Percentiles rank a stretch among this genome's conserved stretches.
These are phyloP conservation scores for Orbilia blumenaviensis DNA, from an alignment of 2,329 filamentous ascomycete species.

Conservation along the genomic window DNA sequence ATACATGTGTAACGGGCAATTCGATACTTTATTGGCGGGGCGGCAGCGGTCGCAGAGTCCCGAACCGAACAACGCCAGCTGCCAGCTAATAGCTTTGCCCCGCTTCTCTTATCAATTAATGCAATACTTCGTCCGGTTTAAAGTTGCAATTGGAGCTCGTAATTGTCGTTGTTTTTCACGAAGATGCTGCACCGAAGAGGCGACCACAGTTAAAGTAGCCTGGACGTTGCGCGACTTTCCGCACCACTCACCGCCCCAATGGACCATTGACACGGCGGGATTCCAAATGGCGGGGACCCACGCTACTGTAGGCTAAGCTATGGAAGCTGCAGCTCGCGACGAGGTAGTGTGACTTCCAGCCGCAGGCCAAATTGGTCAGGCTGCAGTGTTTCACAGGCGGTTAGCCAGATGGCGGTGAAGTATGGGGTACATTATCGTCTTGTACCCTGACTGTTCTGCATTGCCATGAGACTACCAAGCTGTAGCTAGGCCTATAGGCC, in stretches of 20 bases:
- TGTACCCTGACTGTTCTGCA: conserved; percentile 21
- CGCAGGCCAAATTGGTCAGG: conserved; percentile 25
- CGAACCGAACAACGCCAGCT: conserved; percentile 31
- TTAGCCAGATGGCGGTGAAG: conserved; percentile 10
- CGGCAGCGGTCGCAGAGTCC: conserved; percentile 24
- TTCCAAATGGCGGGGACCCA: conserved; percentile 26
- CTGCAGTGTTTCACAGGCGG: conserved; percentile 46
- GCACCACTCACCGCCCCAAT: conserved; percentile 1
- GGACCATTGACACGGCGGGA: conserved; percentile 10
- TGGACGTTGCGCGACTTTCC: conserved; percentile 44
- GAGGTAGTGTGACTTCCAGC: conserved; percentile 52
- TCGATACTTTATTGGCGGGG: conserved; percentile 22
- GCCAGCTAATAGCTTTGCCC: background rate
- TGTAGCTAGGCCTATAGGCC: conserved; percentile 5
- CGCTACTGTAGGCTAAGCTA: conserved; percentile 13
- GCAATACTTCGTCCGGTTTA: conserved; percentile 2
- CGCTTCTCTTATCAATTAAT: conserved; percentile 30
- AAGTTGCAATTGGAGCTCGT: conserved; percentile 16
- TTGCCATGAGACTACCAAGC: background rate
- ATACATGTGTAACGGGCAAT: conserved; percentile 43
- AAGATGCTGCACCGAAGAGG: conserved; percentile 12
- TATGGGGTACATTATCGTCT: conserved; percentile 29
- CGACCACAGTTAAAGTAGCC: conserved; percentile 13
- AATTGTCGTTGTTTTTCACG: conserved; percentile 14
- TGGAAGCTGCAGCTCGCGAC: conserved; percentile 6